Evolutionary conservation across 2,329 filamentous ascomycete genomes (phyloP), one percentile per base, ranked within the genome.

Genomic region (Ascosphaera acerosa): DNA sequence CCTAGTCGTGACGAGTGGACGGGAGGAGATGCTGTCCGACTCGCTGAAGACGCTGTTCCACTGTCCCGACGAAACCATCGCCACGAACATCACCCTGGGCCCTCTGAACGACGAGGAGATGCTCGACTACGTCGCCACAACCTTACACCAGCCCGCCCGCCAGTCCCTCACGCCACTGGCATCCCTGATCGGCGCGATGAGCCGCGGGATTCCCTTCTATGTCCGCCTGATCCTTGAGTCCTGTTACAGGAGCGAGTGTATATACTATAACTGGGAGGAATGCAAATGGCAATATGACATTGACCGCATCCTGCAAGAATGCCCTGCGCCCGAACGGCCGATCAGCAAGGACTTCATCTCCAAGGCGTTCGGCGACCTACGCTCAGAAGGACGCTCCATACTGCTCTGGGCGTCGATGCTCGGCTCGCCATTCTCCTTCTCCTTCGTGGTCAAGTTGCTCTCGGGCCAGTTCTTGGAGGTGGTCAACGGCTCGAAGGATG

Each of bases 201-300:
- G 77, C 6, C 66, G 66, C 16, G 82, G 82, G 2, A 91, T 90
- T 37, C 74, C 81, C 0, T 92, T 91, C 44, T 89, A 87, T 44
- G 76, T 91, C 48, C 65, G 78, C 33, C 78, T 91, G 51, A 89
- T 92, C 64, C 63, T 92, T 3, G 77, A 77, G 44, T 73, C 75
- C 3, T 89, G 78, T 46, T 72, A 90, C 47, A 69, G 77, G 25
- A 87, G 78, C 45, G 73, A 73, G 40, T 90, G 77, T 47, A 75
- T 92, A 31, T 90, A 72, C 66, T 92, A 90, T 49, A 80, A 81
- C 37, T 91, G 87, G 61, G 70, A 70, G 41, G 67, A 74, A 38
- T 76, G 70, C 29, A 62, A 65, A 29, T 94, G 84, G 84, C 63
- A 74, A 28, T 92, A 73, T 46, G 75, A 89, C 44, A 55, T 92